A percentile compares a stretch with the other conserved stretches of the same genome.
Evolutionary conservation across 768 basidiomycete genomes (phyloP).

Genomic region (Chalciporus sphaerocephalus): DNA sequence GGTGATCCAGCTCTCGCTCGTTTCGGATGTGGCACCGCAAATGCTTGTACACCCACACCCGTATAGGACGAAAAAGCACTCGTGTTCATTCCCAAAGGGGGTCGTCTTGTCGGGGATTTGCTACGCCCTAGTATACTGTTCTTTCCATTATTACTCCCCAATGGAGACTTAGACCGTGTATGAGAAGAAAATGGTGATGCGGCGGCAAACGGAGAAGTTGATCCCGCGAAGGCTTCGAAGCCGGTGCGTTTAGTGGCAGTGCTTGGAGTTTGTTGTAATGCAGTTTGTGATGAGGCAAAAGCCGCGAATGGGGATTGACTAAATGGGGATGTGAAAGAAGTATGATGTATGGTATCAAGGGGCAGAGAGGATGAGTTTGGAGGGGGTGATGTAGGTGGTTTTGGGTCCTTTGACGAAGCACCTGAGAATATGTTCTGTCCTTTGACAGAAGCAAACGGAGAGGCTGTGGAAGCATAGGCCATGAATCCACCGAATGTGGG

Average conservation of each 20-base stretch:
- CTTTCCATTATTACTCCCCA: constrained; percentile 25
- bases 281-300: constrained; percentile 16
- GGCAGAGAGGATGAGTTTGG: constrained; percentile 16
- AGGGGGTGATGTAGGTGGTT: constrained; percentile 26
- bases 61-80: constrained; percentile 64
- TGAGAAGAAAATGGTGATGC: constrained; percentile 30
- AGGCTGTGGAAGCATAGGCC: constrained; percentile 71
- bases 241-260: constrained; percentile 48
- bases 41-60: constrained; percentile 41
- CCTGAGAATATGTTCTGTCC: constrained; percentile 52
- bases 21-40: constrained; percentile 43
- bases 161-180: constrained; percentile 51
- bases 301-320: constrained; percentile 20
- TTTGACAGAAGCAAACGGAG: constrained; percentile 71
- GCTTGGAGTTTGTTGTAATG: constrained; percentile 23
- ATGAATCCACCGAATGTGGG: constrained; percentile 64
- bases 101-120: constrained; percentile 54
- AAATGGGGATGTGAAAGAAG: constrained; percentile 21
- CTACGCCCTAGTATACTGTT: constrained; percentile 33
- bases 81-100: constrained; percentile 35
- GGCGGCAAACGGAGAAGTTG: constrained; percentile 47
- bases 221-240: constrained; percentile 53
- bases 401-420: constrained; percentile 24
- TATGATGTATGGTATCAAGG: constrained; percentile 20
- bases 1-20: constrained; percentile 53